A percentile compares a stretch with the other conserved stretches of the same genome.
Evolutionary conservation across 305 asterid species (phyloP).

Genomic region (Fraxinus xanthoxyloides): DNA sequence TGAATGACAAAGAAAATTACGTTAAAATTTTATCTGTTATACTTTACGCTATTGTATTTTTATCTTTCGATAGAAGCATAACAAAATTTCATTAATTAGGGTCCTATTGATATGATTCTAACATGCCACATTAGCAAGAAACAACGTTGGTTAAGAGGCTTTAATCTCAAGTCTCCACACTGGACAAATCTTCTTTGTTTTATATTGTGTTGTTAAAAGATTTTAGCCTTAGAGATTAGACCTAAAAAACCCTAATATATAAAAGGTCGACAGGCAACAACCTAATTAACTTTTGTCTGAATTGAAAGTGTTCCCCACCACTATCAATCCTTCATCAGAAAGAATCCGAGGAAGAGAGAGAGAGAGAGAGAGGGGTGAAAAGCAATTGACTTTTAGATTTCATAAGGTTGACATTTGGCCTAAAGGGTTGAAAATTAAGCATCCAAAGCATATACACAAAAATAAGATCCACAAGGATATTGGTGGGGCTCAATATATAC

Average conservation of each 20-base stretch:
- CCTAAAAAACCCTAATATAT: neutral
- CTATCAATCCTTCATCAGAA: conserved; percentile 26
- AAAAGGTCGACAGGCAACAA: conserved; percentile 2
- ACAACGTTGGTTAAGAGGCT: conserved; percentile 20
- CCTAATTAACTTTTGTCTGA: conserved; percentile 6
- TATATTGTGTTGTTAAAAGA: neutral
- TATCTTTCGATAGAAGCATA: neutral
- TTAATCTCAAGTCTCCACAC: conserved; percentile 17
- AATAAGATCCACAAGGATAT: neutral
- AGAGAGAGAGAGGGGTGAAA: conserved; percentile 15
- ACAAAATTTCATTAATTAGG: neutral
- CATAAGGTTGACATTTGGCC: conserved; percentile 37
- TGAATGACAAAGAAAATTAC: neutral
- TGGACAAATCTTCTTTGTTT: neutral
- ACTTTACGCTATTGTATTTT: neutral
- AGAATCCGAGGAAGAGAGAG: conserved; percentile 25
- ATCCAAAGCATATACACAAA: conserved; percentile 30
- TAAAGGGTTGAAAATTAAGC: conserved; percentile 28
- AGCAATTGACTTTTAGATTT: conserved; percentile 32
- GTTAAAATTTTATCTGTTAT: neutral
- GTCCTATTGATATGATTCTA: conserved; percentile 3
- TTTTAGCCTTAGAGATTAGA: neutral
- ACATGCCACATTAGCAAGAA: conserved; percentile 18
- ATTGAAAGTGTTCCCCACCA: conserved; percentile 33
- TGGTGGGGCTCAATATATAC: conserved; percentile 11